Percentiles rank a stretch among this genome's conserved stretches.
phyloP scores from a whole-genome alignment of 2,329 filamentous ascomycete genomes.

The Fusarium pseudograminearum region DNA sequence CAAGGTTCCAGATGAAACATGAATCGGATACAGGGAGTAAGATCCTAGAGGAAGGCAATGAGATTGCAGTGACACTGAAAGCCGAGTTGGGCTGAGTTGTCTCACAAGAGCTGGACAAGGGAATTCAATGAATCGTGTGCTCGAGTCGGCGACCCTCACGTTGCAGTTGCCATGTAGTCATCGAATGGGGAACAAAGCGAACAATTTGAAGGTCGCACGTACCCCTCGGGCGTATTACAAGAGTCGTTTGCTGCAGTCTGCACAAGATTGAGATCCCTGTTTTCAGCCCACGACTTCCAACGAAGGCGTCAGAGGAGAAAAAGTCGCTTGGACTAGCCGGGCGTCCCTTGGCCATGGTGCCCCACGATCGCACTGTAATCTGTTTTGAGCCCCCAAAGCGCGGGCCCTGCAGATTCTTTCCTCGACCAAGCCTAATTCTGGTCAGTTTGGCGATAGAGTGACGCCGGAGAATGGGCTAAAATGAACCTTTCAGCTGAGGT shows the following conservation, averaged over 20 bases:
- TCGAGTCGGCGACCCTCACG: slow-evolving; percentile 28
- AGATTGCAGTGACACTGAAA: slow-evolving; percentile 37
- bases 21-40: slow-evolving; percentile 18
- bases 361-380: slow-evolving; percentile 50
- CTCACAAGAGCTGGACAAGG: slow-evolving; percentile 23
- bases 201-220: slow-evolving; percentile 29
- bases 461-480: slow-evolving; percentile 45
- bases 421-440: slow-evolving; percentile 37
- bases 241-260: slow-evolving; percentile 36
- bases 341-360: slow-evolving; percentile 42
- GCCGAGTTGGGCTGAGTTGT: slow-evolving; percentile 36
- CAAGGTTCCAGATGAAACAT: slow-evolving; percentile 32
- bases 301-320: slow-evolving; percentile 43
- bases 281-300: slow-evolving; percentile 47
- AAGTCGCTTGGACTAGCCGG: slow-evolving; percentile 32
- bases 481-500: slow-evolving; percentile 55
- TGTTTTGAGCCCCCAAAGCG: slow-evolving; percentile 37
- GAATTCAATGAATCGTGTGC: slow-evolving; percentile 28
- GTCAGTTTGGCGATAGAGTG: slow-evolving; percentile 43
- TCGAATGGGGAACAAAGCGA: slow-evolving; percentile 35
- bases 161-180: slow-evolving; percentile 24
- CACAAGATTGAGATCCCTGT: slow-evolving; percentile 47
- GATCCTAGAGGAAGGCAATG: slow-evolving; percentile 26
- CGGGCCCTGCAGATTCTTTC: slow-evolving; percentile 37
- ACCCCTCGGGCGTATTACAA: slow-evolving; percentile 32